These are phyloP conservation scores for Paxillus involutus DNA, from an alignment of 768 basidiomycete genomes.

Conservation along the genomic window DNA sequence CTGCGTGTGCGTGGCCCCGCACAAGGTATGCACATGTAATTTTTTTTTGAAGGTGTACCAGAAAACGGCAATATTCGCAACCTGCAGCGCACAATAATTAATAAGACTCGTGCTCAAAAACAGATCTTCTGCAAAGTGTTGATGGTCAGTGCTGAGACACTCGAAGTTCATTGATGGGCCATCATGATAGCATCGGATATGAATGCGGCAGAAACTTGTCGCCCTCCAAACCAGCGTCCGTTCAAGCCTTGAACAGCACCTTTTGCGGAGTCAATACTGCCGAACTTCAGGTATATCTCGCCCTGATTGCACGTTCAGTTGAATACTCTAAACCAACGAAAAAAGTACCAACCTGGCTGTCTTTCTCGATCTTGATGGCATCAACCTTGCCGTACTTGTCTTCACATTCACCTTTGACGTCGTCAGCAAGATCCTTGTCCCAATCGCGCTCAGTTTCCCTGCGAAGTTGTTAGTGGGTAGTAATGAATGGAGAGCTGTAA, in stretches of 20 bases:
- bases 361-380: slow-evolving; percentile 90
- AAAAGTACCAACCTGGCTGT: slow-evolving; percentile 72
- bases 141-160: slow-evolving; percentile 21
- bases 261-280: slow-evolving; percentile 73
- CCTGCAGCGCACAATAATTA: slow-evolving; percentile 34
- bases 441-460: slow-evolving; percentile 96
- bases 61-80: slow-evolving; percentile 15
- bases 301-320: slow-evolving; percentile 53
- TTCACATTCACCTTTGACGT: slow-evolving; percentile 94
- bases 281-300: slow-evolving; percentile 96
- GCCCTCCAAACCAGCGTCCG: slow-evolving; percentile 96
- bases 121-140: slow-evolving; percentile 28
- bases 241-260: slow-evolving; percentile 88
- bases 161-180: slow-evolving; percentile 66
- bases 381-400: slow-evolving; percentile 85
- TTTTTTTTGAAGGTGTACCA: slow-evolving; percentile 29
- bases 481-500: slow-evolving; percentile 1
- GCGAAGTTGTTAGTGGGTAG: slow-evolving; percentile 9
- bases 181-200: slow-evolving; percentile 95
- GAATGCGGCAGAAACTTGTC: slow-evolving; percentile 82
- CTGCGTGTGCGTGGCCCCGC: slow-evolving; percentile 29
- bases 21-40: slow-evolving; percentile 32
- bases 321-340: not conserved
- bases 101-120: slow-evolving; percentile 21
- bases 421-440: slow-evolving; percentile 95